Evolutionary conservation across 1,284 basidiomycete species (phyloP), one percentile per base, ranked within the genome.

Genomic region (Sutorius eximius): DNA sequence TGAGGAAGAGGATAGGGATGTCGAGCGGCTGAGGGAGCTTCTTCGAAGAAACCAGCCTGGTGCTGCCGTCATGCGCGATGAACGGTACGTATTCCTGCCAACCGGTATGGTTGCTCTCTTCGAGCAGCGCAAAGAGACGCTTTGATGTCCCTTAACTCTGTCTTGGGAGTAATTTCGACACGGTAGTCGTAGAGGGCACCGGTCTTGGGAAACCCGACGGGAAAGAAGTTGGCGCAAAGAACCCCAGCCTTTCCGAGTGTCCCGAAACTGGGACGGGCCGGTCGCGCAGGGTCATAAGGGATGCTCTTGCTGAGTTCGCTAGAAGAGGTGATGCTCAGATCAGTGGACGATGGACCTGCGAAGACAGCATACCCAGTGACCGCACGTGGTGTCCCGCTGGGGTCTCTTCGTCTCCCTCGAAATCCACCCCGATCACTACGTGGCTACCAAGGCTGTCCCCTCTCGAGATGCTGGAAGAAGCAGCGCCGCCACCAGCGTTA

Each of bases 191-290:
- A 85, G 8, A 83, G 71, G 1, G 69, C 64, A 0, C 75, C 73
- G 5, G 3, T 16, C 49, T 79, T 77, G 0, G 80, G 77, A 24
- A 83, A 66, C 33, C 67, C 76, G 24, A 88, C 65, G 0, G 85
- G 60, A 65, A 88, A 89, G 67, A 89, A 87, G 64, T 91, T 91
- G 38, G 86, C 75, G 1, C 88, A 78, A 8, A 90, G 68, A 0
- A 71, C 77, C 46, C 83, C 78, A 0, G 74, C 55, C 3, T 56
- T 75, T 3, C 89, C 89, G 1, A 71, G 62, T 0, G 79, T 86
- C 9, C 88, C 88, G 58, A 77, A 90, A 0, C 83, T 83, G 0
- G 87, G 86, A 9, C 89, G 82, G 4, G 82, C 71, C 6, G 87
- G 87, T 12, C 80, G 80, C 9, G 77, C 74, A 13, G 71, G 57